Evolutionary conservation across 176 grass and related monocot genomes (phyloP).

Genomic region (Hordeum marinum): DNA sequence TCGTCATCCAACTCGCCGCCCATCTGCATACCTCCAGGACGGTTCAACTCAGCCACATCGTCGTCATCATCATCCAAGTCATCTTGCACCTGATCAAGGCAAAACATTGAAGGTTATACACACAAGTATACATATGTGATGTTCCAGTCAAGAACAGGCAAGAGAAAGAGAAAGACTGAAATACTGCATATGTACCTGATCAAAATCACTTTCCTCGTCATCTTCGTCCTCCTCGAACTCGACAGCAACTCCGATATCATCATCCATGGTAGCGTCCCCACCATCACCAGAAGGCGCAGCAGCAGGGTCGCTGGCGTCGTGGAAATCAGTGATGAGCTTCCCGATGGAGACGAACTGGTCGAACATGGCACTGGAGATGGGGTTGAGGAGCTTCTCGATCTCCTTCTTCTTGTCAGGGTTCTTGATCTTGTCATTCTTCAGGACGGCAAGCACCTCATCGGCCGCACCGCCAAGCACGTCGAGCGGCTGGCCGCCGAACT

Average conservation of each 20-base stretch:
- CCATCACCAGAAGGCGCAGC: constrained; percentile 28
- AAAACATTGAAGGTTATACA: neutral
- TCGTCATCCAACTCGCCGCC: constrained; percentile 63
- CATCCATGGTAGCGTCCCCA: constrained; percentile 49
- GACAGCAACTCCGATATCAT: constrained; percentile 88
- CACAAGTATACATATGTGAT: neutral
- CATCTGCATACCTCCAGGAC: constrained; percentile 81
- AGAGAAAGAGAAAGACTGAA: neutral
- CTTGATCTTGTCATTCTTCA: constrained; percentile 85
- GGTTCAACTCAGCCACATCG: constrained; percentile 41
- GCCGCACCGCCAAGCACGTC: constrained; percentile 67
- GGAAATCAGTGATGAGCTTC: constrained; percentile 80
- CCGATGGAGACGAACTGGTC: constrained; percentile 82
- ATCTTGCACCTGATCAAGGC: constrained; percentile 69
- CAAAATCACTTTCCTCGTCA: constrained; percentile 81
- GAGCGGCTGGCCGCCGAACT: constrained; percentile 72
- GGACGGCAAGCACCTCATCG: constrained; percentile 65
- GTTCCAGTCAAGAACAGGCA: neutral
- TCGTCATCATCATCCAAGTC: constrained; percentile 83
- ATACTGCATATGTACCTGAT: constrained; percentile 49
- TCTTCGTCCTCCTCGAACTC: constrained; percentile 92
- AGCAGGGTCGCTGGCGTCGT: constrained; percentile 33
- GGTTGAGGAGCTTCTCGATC: constrained; percentile 83
- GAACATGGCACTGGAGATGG: constrained; percentile 64
- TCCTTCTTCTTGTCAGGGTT: constrained; percentile 93